These are phyloP conservation scores for Phytophthora europaea DNA, from an alignment of 352 stramenopile genomes.

Conservation along the genomic window DNA sequence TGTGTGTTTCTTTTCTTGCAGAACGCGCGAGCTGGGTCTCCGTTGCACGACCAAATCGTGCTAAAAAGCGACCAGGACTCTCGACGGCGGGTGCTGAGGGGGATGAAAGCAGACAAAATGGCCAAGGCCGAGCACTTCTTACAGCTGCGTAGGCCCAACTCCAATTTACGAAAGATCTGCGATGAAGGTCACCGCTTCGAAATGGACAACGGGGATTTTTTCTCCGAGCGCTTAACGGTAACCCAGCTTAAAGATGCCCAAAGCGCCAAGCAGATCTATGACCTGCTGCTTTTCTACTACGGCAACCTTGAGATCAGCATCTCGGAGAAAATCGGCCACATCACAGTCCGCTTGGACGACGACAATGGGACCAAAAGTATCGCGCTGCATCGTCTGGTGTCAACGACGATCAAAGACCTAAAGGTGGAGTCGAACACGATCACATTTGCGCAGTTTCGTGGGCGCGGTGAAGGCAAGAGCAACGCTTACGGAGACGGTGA, in stretches of 20 bases:
- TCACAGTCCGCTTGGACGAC: constrained; percentile 70
- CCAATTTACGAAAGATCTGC: constrained; percentile 34
- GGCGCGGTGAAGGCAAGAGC: constrained; percentile 22
- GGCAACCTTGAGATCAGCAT: constrained; percentile 74
- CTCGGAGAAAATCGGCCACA: constrained; percentile 61
- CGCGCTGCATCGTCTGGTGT: constrained; percentile 59
- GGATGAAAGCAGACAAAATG: constrained; percentile 41
- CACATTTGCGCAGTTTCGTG: constrained; percentile 45
- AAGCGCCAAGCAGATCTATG: constrained; percentile 58
- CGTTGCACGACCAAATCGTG: constrained; percentile 25
- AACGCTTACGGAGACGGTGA: constrained; percentile 32
- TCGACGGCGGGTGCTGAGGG: constrained; percentile 16
- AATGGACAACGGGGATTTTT: constrained; percentile 52
- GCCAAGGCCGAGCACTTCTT: constrained; percentile 37
- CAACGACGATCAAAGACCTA: constrained; percentile 41
- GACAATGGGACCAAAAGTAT: constrained; percentile 54
- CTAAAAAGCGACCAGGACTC: constrained; percentile 27
- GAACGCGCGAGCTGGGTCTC: constrained; percentile 28
- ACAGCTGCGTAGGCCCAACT: constrained; percentile 18
- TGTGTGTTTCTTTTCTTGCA: neutral
- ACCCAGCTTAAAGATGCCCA: constrained; percentile 52
- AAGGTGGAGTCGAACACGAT: constrained; percentile 55
- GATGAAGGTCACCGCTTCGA: constrained; percentile 53
- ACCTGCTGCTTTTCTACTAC: constrained; percentile 63
- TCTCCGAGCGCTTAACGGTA: constrained; percentile 54